Base-by-base conservation (phyloP, 2,329 filamentous ascomycete genomes). In the Fusarium nanum region DNA sequence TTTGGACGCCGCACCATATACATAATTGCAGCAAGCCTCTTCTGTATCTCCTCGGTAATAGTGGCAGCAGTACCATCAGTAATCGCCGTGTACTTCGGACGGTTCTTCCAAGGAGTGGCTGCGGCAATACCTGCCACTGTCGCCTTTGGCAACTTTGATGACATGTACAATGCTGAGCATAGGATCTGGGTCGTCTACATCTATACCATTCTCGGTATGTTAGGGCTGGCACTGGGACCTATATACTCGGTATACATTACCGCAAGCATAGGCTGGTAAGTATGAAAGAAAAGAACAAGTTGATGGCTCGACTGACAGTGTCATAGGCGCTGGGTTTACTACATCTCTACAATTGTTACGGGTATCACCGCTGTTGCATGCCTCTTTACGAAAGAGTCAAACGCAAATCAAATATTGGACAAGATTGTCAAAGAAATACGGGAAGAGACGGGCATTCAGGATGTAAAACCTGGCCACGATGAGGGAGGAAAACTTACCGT, bases 101-200 rank as follows among this genome's bases (percentile, higher is more conserved):
- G 55, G 11, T 58, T 58, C 11, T 32, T 58, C 14, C 55, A 58
- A 22, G 55, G 55, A 1, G 27, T 54, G 3, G 55, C 55, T 18
- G 55, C 55, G 6, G 55, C 55, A 22, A 58, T 58, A 13, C 55
- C 55, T 27, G 55, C 55, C 7, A 58, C 55, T 44, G 55, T 58
- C 1, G 55, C 55, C 12, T 58, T 58, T 34, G 55, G 55, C 1
- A 58, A 53, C 20, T 58, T 58, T 34, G 55, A 58, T n/a, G 55
- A 58, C 10, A 54, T 58, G 55, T 58, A 58, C 22, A 54, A 58
- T 41, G 47, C 55, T 22, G 55, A 41, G 8, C 48, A 64, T 12
- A 56, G 60, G 3, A 64, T 64, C 10, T 64, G 59, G 60, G 60
- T 63, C 3, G 59, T 64, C 13, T 64, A 63, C 3, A 5, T 49